Evolutionary conservation across 352 stramenopile genomes (phyloP).

Genomic region (Lagenidium giganteum): DNA sequence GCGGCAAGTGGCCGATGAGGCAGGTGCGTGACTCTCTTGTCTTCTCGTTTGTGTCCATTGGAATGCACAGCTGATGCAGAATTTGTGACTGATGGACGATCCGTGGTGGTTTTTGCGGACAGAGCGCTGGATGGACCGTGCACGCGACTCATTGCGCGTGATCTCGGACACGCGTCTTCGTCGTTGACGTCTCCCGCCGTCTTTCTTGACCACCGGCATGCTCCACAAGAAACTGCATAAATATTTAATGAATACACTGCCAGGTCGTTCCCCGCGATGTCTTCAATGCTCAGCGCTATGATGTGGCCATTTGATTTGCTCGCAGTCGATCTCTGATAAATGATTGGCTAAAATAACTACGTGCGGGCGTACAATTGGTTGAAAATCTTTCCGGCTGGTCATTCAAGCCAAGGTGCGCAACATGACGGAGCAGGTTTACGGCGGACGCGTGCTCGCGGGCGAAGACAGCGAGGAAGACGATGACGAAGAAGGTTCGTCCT

Average conservation of each 20-base stretch:
- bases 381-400: constrained; percentile 3
- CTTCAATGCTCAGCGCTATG: no score
- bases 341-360: constrained; percentile 4
- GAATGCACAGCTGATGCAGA: neutral
- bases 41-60: neutral
- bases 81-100: no score
- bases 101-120: neutral
- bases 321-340: no score
- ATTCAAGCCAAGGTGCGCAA: neutral
- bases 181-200: constrained; percentile 18
- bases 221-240: constrained; percentile 3
- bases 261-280: no score
- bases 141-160: constrained; percentile 74
- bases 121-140: constrained; percentile 81
- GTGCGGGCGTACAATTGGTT: constrained; percentile 1
- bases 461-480: constrained; percentile 82
- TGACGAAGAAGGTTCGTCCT: constrained; percentile 37
- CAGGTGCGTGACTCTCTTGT: constrained; percentile 30
- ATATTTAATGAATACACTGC: no score
- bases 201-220: neutral
- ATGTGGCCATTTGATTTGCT: no score
- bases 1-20: constrained; percentile 77
- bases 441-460: constrained; percentile 61
- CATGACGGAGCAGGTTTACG: constrained; percentile 48
- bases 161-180: constrained; percentile 78